Evolutionary conservation across 768 basidiomycete genomes (phyloP).

Genomic region (Naganishia vishniacii): DNA sequence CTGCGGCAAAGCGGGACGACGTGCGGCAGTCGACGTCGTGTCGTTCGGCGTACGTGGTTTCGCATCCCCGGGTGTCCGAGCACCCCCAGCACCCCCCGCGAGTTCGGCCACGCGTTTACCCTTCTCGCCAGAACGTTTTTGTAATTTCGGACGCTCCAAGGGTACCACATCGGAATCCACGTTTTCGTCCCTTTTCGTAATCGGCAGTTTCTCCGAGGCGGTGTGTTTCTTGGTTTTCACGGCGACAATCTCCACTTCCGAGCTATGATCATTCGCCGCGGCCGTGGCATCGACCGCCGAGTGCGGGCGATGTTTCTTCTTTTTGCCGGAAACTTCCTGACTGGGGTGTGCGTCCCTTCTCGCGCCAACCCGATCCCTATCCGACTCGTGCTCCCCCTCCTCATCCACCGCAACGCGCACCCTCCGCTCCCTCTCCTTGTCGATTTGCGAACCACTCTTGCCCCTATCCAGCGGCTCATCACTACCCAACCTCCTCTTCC

Average conservation of each 20-base stretch:
- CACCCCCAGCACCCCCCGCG: background rate
- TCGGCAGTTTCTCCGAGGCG: background rate
- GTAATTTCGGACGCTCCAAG: background rate
- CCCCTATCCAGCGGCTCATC: too few species aligned
- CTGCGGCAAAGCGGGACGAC: background rate
- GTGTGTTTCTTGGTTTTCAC: background rate
- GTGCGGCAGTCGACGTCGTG: background rate
- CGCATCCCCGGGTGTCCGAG: background rate
- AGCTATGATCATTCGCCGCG: background rate
- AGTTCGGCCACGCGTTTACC: slow-evolving; percentile 2
- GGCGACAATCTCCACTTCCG: background rate
- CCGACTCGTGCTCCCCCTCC: background rate
- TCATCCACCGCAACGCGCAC: too few species aligned
- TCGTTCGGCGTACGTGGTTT: background rate
- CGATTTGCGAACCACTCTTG: too few species aligned
- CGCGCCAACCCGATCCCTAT: background rate
- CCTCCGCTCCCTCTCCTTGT: too few species aligned
- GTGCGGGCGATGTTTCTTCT: background rate
- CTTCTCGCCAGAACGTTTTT: slow-evolving; percentile 4
- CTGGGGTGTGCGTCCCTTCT: background rate
- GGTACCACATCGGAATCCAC: background rate
- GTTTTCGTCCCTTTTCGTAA: background rate
- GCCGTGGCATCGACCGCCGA: background rate
- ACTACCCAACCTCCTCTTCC: too few species aligned
- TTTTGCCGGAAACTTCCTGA: background rate